Percentiles rank a stretch among this genome's conserved stretches.
phyloP scores from a whole-genome alignment of 2,329 filamentous ascomycete species.

The Teratosphaeria pseudoeucalypti region DNA sequence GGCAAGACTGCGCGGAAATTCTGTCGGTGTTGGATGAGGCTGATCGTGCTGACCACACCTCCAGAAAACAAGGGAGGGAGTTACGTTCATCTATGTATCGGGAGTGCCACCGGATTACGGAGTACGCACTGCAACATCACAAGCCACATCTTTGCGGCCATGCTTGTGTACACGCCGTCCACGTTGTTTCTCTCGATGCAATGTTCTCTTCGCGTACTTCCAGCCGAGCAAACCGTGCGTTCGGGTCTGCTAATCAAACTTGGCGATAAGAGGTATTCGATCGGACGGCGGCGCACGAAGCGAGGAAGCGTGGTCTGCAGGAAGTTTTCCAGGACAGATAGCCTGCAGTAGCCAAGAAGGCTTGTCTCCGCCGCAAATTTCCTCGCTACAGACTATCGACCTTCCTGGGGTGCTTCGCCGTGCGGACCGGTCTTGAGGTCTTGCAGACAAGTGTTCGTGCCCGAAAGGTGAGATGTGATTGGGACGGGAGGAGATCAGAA shows the following conservation, averaged over 20 bases:
- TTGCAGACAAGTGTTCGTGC: background rate
- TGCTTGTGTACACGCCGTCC: background rate
- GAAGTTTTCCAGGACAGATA: background rate
- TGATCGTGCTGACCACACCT: background rate
- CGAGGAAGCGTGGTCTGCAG: background rate
- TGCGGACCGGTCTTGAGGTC: background rate
- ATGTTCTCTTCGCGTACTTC: background rate
- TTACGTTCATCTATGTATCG: background rate
- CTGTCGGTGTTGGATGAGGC: too few relatives aligned
- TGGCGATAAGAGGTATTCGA: background rate
- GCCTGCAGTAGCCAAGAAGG: slow-evolving; percentile 1
- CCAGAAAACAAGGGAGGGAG: background rate
- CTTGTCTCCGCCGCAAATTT: background rate
- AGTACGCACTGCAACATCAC: background rate
- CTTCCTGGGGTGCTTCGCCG: background rate
- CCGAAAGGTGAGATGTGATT: background rate
- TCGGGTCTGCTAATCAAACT: background rate
- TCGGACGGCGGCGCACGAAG: background rate
- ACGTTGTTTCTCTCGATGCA: background rate
- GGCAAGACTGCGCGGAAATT: too few relatives aligned
- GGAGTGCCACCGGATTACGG: background rate
- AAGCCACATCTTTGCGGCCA: background rate
- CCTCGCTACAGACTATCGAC: background rate
- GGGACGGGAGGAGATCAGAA: background rate
- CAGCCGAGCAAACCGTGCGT: background rate